These are phyloP conservation scores for Lentinus brumalis DNA, from an alignment of 768 basidiomycete species.

Conservation along the genomic window DNA sequence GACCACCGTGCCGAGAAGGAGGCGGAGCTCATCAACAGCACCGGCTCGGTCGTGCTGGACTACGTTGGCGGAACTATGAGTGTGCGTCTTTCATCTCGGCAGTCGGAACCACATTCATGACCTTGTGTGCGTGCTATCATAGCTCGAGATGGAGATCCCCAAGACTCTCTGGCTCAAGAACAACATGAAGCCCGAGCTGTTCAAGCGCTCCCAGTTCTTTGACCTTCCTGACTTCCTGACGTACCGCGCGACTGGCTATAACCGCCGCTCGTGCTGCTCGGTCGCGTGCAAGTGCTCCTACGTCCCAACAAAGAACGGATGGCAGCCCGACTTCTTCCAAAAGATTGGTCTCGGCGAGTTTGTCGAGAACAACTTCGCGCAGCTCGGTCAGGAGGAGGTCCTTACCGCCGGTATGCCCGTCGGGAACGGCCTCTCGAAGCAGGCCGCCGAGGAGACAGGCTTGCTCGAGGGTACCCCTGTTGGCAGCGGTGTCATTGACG, in stretches of 20 bases:
- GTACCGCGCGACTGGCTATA: slow-evolving; percentile 78
- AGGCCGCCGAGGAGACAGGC: slow-evolving; percentile 84
- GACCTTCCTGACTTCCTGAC: slow-evolving; percentile 97
- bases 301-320: slow-evolving; percentile 78
- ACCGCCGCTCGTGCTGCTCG: slow-evolving; percentile 85
- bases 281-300: slow-evolving; percentile 96
- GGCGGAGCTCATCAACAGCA: slow-evolving; percentile 85
- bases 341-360: slow-evolving; percentile 80
- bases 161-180: slow-evolving; percentile 97
- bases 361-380: slow-evolving; percentile 65
- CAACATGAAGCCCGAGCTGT: slow-evolving; percentile 72
- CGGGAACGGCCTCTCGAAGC: slow-evolving; percentile 75
- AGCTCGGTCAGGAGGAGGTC: slow-evolving; percentile 70
- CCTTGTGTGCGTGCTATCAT: too few relatives aligned
- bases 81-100: slow-evolving; percentile 38
- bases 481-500: slow-evolving; percentile 94
- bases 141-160: slow-evolving; percentile 99
- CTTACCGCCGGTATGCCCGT: slow-evolving; percentile 86
- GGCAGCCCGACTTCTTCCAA: slow-evolving; percentile 87
- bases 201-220: slow-evolving; percentile 79
- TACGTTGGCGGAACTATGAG: slow-evolving; percentile 98
- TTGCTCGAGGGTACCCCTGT: slow-evolving; percentile 85
- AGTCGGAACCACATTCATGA: background rate
- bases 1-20: slow-evolving; percentile 94
- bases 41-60: slow-evolving; percentile 81